A percentile compares a stretch with the other conserved stretches of the same genome.
Conservation (phyloP, 2,329 filamentous ascomycete species). For the Phaeosphaeria sp. region DNA sequence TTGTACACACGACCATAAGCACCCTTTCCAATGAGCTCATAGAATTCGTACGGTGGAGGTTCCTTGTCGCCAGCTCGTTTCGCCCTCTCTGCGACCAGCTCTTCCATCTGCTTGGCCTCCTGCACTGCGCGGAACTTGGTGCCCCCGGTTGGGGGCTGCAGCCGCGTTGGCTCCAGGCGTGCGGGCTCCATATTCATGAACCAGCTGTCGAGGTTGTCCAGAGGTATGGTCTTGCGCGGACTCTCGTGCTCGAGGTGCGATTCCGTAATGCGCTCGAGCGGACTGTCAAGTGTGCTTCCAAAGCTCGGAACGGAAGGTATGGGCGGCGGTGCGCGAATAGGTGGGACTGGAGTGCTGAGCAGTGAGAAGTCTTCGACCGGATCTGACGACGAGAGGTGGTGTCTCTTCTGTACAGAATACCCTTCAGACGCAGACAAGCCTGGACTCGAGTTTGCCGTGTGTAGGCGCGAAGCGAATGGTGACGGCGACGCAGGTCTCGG, state of each 20-base stretch:
- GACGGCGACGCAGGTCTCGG: constrained; percentile 6
- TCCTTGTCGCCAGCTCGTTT: constrained; percentile 62
- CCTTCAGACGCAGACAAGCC: constrained; percentile 4
- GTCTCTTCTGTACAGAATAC: constrained; percentile 5
- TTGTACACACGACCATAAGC: constrained; percentile 78
- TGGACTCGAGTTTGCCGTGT: constrained; percentile 16
- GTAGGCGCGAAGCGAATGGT: constrained; percentile 7
- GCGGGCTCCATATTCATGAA: constrained; percentile 37
- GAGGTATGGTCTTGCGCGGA: neutral
- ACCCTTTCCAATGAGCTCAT: constrained; percentile 77
- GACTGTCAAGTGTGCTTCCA: constrained; percentile 23
- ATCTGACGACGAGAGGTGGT: constrained; percentile 30
- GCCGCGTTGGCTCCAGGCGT: constrained; percentile 28
- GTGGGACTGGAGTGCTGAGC: constrained; percentile 6
- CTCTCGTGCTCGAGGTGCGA: constrained; percentile 19
- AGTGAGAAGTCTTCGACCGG: constrained; percentile 24
- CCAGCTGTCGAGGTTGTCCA: constrained; percentile 8
- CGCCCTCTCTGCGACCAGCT: constrained; percentile 67
- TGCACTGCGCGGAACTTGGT: constrained; percentile 68
- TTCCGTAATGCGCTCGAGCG: constrained; percentile 35
- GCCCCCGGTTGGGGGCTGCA: constrained; percentile 32
- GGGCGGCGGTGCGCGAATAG: constrained; percentile 15
- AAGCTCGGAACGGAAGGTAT: constrained; percentile 19
- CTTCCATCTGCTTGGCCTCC: constrained; percentile 75
- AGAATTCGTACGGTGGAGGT: constrained; percentile 70